A percentile compares a stretch with the other conserved stretches of the same genome.
Conservation (phyloP, 2,329 filamentous ascomycete genomes). For the Ophiocordyceps camponoti-floridani region DNA sequence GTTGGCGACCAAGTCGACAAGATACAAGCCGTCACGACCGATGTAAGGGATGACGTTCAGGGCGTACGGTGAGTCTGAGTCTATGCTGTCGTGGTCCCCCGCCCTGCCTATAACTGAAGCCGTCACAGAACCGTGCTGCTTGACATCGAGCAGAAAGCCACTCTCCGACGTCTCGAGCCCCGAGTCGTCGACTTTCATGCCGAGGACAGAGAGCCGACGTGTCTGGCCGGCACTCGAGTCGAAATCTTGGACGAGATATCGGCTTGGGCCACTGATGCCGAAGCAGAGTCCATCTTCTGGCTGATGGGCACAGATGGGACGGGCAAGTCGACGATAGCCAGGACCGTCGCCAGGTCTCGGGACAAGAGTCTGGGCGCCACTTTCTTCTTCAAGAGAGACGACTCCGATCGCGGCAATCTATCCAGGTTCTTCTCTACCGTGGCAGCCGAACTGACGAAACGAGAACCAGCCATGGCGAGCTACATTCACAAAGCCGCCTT, state of each 20-base stretch:
- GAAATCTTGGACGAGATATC: conserved; percentile 10
- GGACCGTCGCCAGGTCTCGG: conserved; percentile 5
- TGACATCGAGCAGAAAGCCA: conserved; percentile 6
- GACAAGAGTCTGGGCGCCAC: conserved; percentile 12
- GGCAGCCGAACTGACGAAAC: conserved; percentile 12
- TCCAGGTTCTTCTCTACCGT: conserved; percentile 21
- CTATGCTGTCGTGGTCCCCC: neutral
- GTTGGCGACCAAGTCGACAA: neutral
- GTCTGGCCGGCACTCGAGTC: conserved; percentile 12
- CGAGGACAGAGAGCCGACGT: conserved; percentile 14
- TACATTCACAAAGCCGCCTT: conserved; percentile 4
- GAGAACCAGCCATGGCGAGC: conserved; percentile 10
- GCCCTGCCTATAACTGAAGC: too few relatives aligned
- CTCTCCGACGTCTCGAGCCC: conserved; percentile 6
- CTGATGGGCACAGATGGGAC: conserved; percentile 20
- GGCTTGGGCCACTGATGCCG: conserved; percentile 9
- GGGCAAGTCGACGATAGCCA: conserved; percentile 20
- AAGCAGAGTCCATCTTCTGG: conserved; percentile 14
- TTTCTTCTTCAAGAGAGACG: conserved; percentile 27
- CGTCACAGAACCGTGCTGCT: neutral
- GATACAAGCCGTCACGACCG: neutral
- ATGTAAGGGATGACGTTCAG: neutral
- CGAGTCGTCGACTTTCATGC: conserved; percentile 12
- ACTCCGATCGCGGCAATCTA: conserved; percentile 17
- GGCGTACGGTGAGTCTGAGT: neutral